A percentile compares a stretch with the other conserved stretches of the same genome.
Conservation (phyloP, 2,329 filamentous ascomycete species). For the Pseudonectria foliicola region DNA sequence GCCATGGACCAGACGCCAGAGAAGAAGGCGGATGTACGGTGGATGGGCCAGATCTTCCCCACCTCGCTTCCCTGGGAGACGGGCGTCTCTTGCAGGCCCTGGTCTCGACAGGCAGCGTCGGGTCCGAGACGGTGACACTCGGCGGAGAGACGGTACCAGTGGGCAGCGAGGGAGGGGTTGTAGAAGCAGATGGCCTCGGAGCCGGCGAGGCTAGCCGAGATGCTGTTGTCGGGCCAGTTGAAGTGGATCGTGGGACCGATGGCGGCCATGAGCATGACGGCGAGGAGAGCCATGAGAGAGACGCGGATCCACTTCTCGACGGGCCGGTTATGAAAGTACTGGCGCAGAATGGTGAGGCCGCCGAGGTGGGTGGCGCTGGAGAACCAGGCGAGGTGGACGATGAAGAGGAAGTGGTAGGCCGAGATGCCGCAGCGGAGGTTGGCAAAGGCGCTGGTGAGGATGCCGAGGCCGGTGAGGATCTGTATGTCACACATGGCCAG, state of each 20-base stretch:
- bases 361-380: slow-evolving; percentile 4
- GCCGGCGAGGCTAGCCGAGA: not conserved
- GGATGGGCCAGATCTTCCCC: no score
- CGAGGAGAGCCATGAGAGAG: not conserved
- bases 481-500: slow-evolving; percentile 4
- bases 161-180: not conserved
- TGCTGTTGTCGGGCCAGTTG: not conserved
- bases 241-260: slow-evolving; percentile 5
- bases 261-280: slow-evolving; percentile 1
- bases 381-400: slow-evolving; percentile 4
- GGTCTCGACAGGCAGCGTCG: not conserved
- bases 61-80: no score
- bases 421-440: not conserved
- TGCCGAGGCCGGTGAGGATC: slow-evolving; percentile 1
- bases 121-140: not conserved
- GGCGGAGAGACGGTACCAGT: no score
- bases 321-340: not conserved
- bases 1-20: no score
- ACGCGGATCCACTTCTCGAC: slow-evolving; percentile 1
- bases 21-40: no score
- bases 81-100: no score
- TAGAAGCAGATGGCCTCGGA: not conserved
- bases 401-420: slow-evolving; percentile 2
- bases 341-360: slow-evolving; percentile 1
- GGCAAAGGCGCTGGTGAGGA: slow-evolving; percentile 4